Evolutionary conservation across 306 rosid species (phyloP).

Genomic region (Cyclanthera cordifolia): DNA sequence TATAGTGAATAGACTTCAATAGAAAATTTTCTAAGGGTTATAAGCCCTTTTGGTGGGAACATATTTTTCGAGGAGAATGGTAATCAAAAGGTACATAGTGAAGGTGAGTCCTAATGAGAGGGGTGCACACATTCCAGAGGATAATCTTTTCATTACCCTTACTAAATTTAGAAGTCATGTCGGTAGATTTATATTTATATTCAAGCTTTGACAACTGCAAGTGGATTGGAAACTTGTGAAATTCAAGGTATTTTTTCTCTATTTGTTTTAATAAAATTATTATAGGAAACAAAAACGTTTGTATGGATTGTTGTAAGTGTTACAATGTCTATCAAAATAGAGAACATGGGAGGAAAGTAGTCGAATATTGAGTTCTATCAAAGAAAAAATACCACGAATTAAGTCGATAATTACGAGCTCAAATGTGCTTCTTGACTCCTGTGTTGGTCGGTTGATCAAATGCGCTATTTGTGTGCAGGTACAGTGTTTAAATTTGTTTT

Average conservation of each 20-base stretch:
- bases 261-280: too few species aligned
- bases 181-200: not conserved
- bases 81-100: not conserved
- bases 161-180: not conserved
- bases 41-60: not conserved
- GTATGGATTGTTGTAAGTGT: too few species aligned
- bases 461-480: too few species aligned
- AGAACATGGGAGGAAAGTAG: too few species aligned
- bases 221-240: not conserved
- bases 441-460: too few species aligned
- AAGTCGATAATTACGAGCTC: too few species aligned
- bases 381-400: too few species aligned
- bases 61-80: not conserved
- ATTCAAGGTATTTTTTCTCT: not conserved
- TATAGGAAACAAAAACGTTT: too few species aligned
- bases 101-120: not conserved
- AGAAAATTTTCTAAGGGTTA: not conserved
- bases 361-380: too few species aligned
- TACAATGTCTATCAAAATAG: too few species aligned
- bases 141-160: not conserved
- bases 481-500: too few species aligned
- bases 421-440: too few species aligned
- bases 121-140: not conserved
- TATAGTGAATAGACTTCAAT: not conserved
- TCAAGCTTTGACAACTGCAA: not conserved